phyloP scores from a whole-genome alignment of 371 early-diverging fungal species.

The Mortierella sp. region DNA sequence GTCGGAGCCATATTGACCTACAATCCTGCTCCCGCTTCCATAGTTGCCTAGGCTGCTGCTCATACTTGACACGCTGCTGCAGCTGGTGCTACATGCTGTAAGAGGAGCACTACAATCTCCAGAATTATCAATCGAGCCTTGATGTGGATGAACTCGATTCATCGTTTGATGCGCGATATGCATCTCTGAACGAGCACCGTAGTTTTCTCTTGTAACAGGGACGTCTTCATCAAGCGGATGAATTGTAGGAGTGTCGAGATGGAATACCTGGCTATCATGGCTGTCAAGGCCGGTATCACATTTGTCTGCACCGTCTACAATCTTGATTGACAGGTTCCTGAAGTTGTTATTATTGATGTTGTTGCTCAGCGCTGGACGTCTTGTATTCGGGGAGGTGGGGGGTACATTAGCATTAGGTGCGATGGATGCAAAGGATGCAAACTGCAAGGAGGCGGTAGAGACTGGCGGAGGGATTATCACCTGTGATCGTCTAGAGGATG shows the following conservation, averaged over 20 bases:
- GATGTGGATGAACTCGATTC: conserved; percentile 45
- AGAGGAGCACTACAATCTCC: conserved; percentile 1
- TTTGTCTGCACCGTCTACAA: conserved; percentile 7
- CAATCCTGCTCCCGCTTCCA: background rate
- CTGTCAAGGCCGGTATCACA: conserved; percentile 6
- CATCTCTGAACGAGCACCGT: background rate
- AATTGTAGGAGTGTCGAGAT: conserved; percentile 22
- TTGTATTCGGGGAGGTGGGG: background rate
- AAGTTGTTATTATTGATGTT: conserved; percentile 24
- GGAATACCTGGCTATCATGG: conserved; percentile 19
- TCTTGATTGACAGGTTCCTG: conserved; percentile 45
- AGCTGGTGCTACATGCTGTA: conserved; percentile 17
- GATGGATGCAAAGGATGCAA: conserved; percentile 50
- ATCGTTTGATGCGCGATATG: conserved; percentile 40
- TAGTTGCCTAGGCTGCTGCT: conserved; percentile 21
- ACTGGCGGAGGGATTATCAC: conserved; percentile 52
- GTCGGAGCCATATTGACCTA: conserved; percentile 2
- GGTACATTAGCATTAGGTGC: background rate
- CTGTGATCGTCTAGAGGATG: conserved; percentile 34
- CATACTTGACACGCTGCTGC: conserved; percentile 32
- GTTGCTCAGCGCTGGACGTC: background rate
- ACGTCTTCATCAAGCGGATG: conserved; percentile 40
- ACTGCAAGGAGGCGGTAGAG: conserved; percentile 29
- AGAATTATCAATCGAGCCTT: conserved; percentile 19
- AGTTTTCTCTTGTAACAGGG: background rate